These are phyloP conservation scores for Lactifluus rugatus DNA, from an alignment of 768 basidiomycete genomes.

Conservation along the genomic window DNA sequence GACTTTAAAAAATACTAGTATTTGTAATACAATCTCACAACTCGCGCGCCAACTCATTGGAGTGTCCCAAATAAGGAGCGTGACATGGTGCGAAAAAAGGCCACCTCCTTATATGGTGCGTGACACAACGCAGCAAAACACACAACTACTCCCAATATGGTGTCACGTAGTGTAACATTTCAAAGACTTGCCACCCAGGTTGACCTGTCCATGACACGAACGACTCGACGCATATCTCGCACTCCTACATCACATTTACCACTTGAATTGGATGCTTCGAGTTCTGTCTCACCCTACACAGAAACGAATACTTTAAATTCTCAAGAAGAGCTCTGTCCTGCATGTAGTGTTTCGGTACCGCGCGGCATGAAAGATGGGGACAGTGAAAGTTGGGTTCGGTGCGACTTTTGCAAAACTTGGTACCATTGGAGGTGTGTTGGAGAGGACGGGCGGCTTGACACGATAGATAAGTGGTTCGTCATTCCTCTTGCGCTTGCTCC, in stretches of 20 bases:
- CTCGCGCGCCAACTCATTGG: too few relatives aligned
- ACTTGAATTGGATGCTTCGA: background rate
- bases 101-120: too few relatives aligned
- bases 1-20: too few relatives aligned
- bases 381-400: slow-evolving; percentile 75
- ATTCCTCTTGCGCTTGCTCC: slow-evolving; percentile 16
- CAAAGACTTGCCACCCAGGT: too few relatives aligned
- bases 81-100: too few relatives aligned
- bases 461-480: slow-evolving; percentile 70
- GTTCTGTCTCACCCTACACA: background rate
- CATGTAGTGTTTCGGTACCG: slow-evolving; percentile 22
- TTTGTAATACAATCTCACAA: too few relatives aligned
- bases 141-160: too few relatives aligned
- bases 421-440: slow-evolving; percentile 79
- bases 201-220: slow-evolving; percentile 7
- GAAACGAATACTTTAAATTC: background rate
- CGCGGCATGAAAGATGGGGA: slow-evolving; percentile 26
- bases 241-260: background rate
- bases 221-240: slow-evolving; percentile 9
- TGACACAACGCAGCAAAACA: too few relatives aligned
- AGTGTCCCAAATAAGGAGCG: too few relatives aligned
- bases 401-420: slow-evolving; percentile 75
- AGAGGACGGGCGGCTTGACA: slow-evolving; percentile 50
- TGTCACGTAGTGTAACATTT: too few relatives aligned
- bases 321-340: slow-evolving; percentile 14